phyloP scores from a whole-genome alignment of 1,284 basidiomycete species.

The Ustilago hordei region DNA sequence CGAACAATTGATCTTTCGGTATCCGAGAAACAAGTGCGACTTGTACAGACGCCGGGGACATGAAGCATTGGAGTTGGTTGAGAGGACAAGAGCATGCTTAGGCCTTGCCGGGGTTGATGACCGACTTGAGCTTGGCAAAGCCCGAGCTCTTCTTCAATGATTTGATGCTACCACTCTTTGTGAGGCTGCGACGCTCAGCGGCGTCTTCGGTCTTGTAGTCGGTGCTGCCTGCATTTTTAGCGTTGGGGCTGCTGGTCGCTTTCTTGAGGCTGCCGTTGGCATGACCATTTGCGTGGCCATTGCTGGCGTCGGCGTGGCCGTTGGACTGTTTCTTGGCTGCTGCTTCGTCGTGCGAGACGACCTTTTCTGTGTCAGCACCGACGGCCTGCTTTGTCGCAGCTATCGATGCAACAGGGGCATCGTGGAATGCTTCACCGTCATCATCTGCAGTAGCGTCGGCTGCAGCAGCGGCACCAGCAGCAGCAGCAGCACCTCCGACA shows the following conservation, averaged over 20 bases:
- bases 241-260: slow-evolving; percentile 8
- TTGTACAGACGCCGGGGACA: neutral
- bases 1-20: neutral
- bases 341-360: slow-evolving; percentile 43
- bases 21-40: neutral
- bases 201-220: slow-evolving; percentile 39
- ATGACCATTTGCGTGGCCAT: slow-evolving; percentile 18
- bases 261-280: slow-evolving; percentile 18
- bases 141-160: slow-evolving; percentile 27
- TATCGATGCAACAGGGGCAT: slow-evolving; percentile 42
- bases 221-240: slow-evolving; percentile 22
- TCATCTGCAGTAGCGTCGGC: slow-evolving; percentile 24
- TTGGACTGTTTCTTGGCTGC: slow-evolving; percentile 25
- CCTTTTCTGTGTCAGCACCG: slow-evolving; percentile 46
- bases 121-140: slow-evolving; percentile 49
- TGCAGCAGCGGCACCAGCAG: slow-evolving; percentile 26
- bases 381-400: slow-evolving; percentile 31
- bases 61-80: neutral
- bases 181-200: slow-evolving; percentile 21
- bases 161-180: slow-evolving; percentile 41
- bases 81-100: slow-evolving; percentile 4
- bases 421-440: slow-evolving; percentile 41
- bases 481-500: slow-evolving; percentile 24
- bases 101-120: slow-evolving; percentile 33
- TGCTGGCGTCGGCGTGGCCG: slow-evolving; percentile 13